Evolutionary conservation across 2,329 filamentous ascomycete genomes (phyloP), one percentile per base, ranked within the genome.

Genomic region (Botrytis elliptica): DNA sequence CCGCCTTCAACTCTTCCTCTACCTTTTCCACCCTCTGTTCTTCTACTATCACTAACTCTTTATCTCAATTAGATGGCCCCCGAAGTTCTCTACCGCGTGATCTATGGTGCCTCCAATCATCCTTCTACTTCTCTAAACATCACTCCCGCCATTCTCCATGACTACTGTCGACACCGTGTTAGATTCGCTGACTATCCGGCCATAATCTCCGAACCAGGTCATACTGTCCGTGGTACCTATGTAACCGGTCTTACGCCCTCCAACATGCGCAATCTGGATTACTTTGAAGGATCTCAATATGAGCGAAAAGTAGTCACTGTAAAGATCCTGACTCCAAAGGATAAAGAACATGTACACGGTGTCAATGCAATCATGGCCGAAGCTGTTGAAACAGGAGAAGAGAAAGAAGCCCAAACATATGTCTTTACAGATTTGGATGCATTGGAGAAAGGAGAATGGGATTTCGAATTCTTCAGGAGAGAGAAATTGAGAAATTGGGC

Each of bases 71-170:
- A 87, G 80, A 98, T 98, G 94, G 92, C 91, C n/a, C 90, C 92
- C 0, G 89, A 92, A 79, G 91, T 98, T 79, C 93, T 98, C 78
- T 92, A 92, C 84, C 92, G 92, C 49, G 94, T 97, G 62, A 93
- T 93, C 82, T 93, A 79, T 80, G n/a, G 85, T 86, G 75, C 79
- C 9, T 63, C 55, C 86, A 87, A 80, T 84, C 83, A 74, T 72
- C 36, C 72, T 81, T 82, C 73, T 33, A 36, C 71, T 14, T 52
- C 88, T 65, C 84, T 95, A 42, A 89, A 89, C 75, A 88, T 94
- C 81, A 86, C 86, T 0, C 93, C 94, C 0, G 95, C 95, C 22
- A 84, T 97, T n/a, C 87, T 98, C 0, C 88, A 90, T 75, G 85
- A 87, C 63, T 91, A 92, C 84, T 90, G 89, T 70, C 93, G 95